Evolutionary conservation across 176 grass and related monocot genomes (phyloP).

Genomic region (Puccinellia tenuiflora): DNA sequence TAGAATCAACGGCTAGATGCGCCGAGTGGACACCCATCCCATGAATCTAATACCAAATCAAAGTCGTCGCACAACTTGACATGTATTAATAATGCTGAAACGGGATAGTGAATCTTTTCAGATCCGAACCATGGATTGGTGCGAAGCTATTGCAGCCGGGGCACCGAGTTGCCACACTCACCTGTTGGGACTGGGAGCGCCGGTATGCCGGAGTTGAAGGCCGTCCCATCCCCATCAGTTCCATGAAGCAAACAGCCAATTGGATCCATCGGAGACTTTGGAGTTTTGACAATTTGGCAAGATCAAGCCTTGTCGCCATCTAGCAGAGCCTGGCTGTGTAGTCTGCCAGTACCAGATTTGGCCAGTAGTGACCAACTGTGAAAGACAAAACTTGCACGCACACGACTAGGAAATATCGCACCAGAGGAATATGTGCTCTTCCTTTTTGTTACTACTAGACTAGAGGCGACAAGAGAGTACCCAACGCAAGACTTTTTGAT

Average conservation of each 20-base stretch:
- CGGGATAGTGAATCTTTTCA: conserved; percentile 34
- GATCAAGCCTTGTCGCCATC: background rate
- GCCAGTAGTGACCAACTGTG: background rate
- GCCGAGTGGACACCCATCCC: background rate
- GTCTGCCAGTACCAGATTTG: background rate
- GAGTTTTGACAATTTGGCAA: conserved; percentile 16
- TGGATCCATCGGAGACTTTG: background rate
- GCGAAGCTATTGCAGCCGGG: background rate
- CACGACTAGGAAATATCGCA: background rate
- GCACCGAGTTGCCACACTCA: conserved; percentile 33
- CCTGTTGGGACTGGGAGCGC: conserved; percentile 14
- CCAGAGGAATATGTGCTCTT: background rate
- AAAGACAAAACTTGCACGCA: background rate
- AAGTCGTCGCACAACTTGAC: conserved; percentile 20
- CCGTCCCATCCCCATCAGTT: background rate
- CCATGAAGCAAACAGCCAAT: conserved; percentile 22
- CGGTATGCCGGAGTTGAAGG: conserved; percentile 24
- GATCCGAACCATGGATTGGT: conserved; percentile 28
- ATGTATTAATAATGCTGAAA: conserved; percentile 4
- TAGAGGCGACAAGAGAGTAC: background rate
- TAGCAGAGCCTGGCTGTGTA: background rate
- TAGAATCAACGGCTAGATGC: background rate
- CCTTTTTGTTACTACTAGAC: background rate
- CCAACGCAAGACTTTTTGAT: background rate
- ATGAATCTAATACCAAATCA: conserved; percentile 1